phyloP scores from a whole-genome alignment of 1,139 yeast species.

The Blastobotrys malaysiensis region DNA sequence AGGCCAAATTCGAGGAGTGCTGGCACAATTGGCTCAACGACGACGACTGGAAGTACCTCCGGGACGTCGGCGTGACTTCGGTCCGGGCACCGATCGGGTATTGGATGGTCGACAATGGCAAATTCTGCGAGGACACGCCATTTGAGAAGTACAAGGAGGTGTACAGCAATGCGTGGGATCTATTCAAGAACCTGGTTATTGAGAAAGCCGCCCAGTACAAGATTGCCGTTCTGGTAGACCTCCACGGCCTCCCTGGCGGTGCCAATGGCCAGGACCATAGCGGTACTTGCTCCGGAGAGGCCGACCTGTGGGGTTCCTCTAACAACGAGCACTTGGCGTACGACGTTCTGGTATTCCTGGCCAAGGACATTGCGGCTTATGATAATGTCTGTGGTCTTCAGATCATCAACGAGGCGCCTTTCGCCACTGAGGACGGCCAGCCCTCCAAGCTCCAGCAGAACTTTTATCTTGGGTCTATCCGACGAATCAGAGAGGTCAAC shows the following conservation, averaged over 20 bases:
- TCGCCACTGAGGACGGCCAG: constrained; percentile 44
- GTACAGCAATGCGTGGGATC: constrained; percentile 67
- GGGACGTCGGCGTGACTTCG: constrained; percentile 60
- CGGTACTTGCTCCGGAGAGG: constrained; percentile 56
- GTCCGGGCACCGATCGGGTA: constrained; percentile 87
- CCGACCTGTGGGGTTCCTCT: constrained; percentile 58
- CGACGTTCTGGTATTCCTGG: constrained; percentile 54
- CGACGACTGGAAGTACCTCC: constrained; percentile 76
- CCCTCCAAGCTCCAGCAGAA: constrained; percentile 40
- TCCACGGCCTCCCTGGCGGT: constrained; percentile 90
- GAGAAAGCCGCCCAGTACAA: constrained; percentile 49
- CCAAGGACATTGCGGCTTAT: constrained; percentile 48
- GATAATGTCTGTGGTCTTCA: constrained; percentile 81
- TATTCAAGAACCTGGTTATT: constrained; percentile 46
- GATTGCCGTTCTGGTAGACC: constrained; percentile 74
- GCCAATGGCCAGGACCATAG: constrained; percentile 84
- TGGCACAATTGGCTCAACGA: constrained; percentile 63
- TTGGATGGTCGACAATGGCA: constrained; percentile 74
- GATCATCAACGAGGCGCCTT: constrained; percentile 78
- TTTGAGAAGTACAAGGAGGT: constrained; percentile 52
- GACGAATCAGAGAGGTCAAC: constrained; percentile 54
- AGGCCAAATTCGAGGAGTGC: constrained; percentile 54
- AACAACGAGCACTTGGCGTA: constrained; percentile 44
- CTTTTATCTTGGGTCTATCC: constrained; percentile 66
- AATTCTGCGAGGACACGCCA: constrained; percentile 52